Evolutionary conservation across 2,329 filamentous ascomycete genomes (phyloP).

Genomic region (Venturia nashicola): DNA sequence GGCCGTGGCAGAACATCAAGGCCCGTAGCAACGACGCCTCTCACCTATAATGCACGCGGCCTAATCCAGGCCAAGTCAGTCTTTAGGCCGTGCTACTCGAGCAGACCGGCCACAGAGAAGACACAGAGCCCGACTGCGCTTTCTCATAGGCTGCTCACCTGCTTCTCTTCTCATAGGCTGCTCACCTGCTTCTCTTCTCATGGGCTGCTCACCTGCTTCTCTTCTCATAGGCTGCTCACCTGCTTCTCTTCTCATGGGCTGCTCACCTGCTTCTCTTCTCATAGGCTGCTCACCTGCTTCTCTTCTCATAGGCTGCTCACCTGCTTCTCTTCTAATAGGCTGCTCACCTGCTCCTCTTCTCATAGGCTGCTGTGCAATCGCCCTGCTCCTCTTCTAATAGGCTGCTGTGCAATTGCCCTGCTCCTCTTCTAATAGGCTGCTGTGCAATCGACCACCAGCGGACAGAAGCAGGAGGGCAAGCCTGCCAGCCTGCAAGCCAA

Average conservation of each 20-base stretch:
- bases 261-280: too few relatives aligned
- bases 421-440: too few relatives aligned
- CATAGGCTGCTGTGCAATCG: not conserved
- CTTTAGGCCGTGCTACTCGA: not conserved
- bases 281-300: too few relatives aligned
- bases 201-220: too few relatives aligned
- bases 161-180: not conserved
- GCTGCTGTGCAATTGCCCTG: too few relatives aligned
- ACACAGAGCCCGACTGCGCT: not conserved
- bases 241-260: too few relatives aligned
- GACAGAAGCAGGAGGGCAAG: not conserved
- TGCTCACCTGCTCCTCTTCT: too few relatives aligned
- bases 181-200: not conserved
- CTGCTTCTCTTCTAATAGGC: not conserved
- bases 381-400: too few relatives aligned
- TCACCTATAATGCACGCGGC: not conserved
- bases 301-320: too few relatives aligned
- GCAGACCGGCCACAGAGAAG: not conserved
- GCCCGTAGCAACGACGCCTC: too few relatives aligned
- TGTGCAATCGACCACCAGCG: too few relatives aligned
- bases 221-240: too few relatives aligned
- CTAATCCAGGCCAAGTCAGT: not conserved
- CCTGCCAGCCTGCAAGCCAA: not conserved
- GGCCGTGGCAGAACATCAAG: not conserved
- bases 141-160: not conserved